A percentile compares a stretch with the other conserved stretches of the same genome.
Conservation (phyloP, 2,329 filamentous ascomycete species). For the Penicillium sp. region DNA sequence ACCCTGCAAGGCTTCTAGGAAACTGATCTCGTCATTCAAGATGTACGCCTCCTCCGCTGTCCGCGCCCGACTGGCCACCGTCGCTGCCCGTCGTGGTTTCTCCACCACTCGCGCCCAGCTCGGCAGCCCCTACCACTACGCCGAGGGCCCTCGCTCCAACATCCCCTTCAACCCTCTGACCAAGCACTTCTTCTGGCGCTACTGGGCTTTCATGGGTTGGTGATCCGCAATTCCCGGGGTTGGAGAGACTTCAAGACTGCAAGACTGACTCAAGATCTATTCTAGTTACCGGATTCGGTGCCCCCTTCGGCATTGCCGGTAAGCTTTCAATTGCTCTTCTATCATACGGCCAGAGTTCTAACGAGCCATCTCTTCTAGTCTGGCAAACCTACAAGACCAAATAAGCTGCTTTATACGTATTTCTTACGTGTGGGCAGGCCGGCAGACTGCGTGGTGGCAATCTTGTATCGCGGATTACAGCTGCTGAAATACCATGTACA, state of each 20-base stretch:
- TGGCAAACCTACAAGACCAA: constrained; percentile 72
- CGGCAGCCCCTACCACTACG: constrained; percentile 95
- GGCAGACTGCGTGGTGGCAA: constrained; percentile 31
- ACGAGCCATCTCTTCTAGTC: constrained; percentile 51
- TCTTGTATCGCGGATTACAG: constrained; percentile 31
- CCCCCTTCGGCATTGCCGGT: constrained; percentile 70
- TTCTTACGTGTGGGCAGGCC: constrained; percentile 28
- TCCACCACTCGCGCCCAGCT: constrained; percentile 85
- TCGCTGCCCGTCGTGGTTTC: constrained; percentile 90
- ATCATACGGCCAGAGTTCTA: constrained; percentile 30
- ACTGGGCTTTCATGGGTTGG: constrained; percentile 79
- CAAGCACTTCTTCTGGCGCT: constrained; percentile 81
- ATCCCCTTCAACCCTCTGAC: constrained; percentile 96
- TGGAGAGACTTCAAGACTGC: constrained; percentile 38
- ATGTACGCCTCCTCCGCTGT: constrained; percentile 76
- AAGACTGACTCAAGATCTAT: constrained; percentile 46
- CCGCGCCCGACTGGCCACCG: constrained; percentile 68
- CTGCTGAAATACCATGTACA: constrained; percentile 46
- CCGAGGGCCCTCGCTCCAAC: constrained; percentile 93
- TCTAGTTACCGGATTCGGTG: constrained; percentile 62
- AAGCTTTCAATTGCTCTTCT: constrained; percentile 42
- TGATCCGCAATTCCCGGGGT: constrained; percentile 25
- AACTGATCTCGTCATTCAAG: constrained; percentile 53
- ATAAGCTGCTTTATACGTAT: constrained; percentile 36
- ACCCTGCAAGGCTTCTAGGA: constrained; percentile 46